Conservation (phyloP, 1,139 yeast genomes). For the Trichomonascaceae sp. region DNA sequence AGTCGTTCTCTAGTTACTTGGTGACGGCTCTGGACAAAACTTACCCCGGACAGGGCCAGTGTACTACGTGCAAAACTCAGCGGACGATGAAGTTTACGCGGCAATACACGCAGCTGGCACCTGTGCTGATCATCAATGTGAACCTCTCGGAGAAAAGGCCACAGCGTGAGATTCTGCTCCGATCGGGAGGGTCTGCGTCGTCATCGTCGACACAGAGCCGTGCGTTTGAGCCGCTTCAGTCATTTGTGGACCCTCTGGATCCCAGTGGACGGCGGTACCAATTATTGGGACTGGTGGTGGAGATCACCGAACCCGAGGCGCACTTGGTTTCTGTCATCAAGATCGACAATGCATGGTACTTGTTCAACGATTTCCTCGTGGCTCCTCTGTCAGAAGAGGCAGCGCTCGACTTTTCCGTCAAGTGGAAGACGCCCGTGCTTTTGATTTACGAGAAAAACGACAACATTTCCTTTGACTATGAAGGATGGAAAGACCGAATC, state of each 20-base stretch:
- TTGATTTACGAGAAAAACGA: slow-evolving; percentile 46
- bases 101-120: neutral
- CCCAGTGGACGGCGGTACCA: slow-evolving; percentile 12
- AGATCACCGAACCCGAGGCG: slow-evolving; percentile 20
- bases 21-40: neutral
- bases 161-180: neutral
- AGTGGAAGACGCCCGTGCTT: slow-evolving; percentile 80
- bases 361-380: slow-evolving; percentile 91
- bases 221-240: neutral
- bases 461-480: slow-evolving; percentile 29
- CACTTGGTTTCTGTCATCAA: slow-evolving; percentile 32
- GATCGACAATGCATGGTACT: slow-evolving; percentile 47
- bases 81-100: neutral
- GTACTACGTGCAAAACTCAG: neutral
- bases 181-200: too few species aligned
- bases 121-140: neutral
- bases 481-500: slow-evolving; percentile 32
- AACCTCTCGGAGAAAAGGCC: neutral
- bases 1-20: neutral
- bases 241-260: neutral
- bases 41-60: neutral
- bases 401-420: slow-evolving; percentile 49
- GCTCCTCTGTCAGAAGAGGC: slow-evolving; percentile 56
- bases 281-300: slow-evolving; percentile 28
- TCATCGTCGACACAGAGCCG: neutral